Conservation (phyloP, 169 alveolate species). For the Ichthyophthirius multifiliis region DNA sequence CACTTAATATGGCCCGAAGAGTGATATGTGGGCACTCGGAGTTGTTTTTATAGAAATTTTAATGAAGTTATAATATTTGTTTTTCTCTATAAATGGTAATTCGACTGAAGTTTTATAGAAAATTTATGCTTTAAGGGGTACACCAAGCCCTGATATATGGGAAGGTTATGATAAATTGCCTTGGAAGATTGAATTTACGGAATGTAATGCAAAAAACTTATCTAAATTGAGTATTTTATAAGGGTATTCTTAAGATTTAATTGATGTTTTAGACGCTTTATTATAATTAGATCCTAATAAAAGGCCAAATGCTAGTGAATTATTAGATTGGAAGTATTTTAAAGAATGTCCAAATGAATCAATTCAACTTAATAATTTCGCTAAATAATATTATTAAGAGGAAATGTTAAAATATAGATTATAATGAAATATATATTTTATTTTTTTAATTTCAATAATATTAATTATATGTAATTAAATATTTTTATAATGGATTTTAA, state of each 20-base stretch:
- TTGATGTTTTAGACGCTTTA: neutral
- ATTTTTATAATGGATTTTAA: too few relatives aligned
- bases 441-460: too few relatives aligned
- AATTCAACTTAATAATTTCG: too few relatives aligned
- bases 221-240: neutral
- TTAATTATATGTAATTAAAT: too few relatives aligned
- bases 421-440: too few relatives aligned
- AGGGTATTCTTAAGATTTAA: neutral
- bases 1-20: neutral
- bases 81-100: neutral
- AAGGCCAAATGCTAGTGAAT: constrained; percentile 1
- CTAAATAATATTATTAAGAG: too few relatives aligned
- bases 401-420: too few relatives aligned
- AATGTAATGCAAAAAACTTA: neutral
- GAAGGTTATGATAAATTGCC: neutral
- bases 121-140: neutral
- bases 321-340: neutral
- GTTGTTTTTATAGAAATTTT: neutral
- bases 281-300: neutral
- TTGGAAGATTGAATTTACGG: neutral
- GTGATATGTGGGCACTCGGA: constrained; percentile 13
- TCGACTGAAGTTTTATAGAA: neutral
- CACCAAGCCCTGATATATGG: constrained; percentile 8
- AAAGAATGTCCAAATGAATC: neutral
- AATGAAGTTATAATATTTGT: neutral